A percentile compares a stretch with the other conserved stretches of the same genome.
Evolutionary conservation across 768 basidiomycete species (phyloP).

Genomic region (Lentinula guzmanii): DNA sequence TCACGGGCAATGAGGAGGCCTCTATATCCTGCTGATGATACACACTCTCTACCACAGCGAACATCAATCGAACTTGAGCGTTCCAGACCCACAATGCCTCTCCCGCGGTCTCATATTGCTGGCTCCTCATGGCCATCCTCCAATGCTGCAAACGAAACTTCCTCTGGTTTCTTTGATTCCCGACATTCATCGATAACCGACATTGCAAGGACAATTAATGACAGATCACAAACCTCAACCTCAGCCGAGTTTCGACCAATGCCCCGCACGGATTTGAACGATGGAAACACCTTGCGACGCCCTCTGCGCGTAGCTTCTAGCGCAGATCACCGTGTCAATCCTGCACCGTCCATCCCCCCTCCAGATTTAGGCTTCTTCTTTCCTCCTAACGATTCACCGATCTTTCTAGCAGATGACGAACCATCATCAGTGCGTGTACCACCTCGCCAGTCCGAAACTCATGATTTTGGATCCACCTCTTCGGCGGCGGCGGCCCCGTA

Average conservation of each 20-base stretch:
- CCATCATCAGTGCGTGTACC: not conserved
- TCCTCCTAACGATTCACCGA: not conserved
- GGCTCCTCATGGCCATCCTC: constrained; percentile 3
- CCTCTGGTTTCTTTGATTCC: constrained; percentile 6
- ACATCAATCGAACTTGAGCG: not conserved
- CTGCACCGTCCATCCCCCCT: constrained; percentile 16
- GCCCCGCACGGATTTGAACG: not conserved
- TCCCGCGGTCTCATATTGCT: not conserved
- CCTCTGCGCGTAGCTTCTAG: not conserved
- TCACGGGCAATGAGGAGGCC: not conserved
- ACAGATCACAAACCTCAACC: not conserved
- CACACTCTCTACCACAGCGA: not conserved
- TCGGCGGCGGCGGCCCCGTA: constrained; percentile 10
- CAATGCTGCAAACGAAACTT: not conserved
- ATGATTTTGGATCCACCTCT: constrained; percentile 3
- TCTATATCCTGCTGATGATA: not conserved
- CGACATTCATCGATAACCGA: constrained; percentile 12
- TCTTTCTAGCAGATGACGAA: not conserved
- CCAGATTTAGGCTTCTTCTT: constrained; percentile 14
- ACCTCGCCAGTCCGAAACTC: not conserved
- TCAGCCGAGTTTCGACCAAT: not conserved
- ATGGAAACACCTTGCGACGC: not conserved
- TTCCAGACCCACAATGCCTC: not conserved
- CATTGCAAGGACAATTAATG: constrained; percentile 14
- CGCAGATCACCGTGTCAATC: not conserved